Evolutionary conservation across 768 basidiomycete genomes (phyloP), one percentile per base, ranked within the genome.

Genomic region (Royoungia palumana): DNA sequence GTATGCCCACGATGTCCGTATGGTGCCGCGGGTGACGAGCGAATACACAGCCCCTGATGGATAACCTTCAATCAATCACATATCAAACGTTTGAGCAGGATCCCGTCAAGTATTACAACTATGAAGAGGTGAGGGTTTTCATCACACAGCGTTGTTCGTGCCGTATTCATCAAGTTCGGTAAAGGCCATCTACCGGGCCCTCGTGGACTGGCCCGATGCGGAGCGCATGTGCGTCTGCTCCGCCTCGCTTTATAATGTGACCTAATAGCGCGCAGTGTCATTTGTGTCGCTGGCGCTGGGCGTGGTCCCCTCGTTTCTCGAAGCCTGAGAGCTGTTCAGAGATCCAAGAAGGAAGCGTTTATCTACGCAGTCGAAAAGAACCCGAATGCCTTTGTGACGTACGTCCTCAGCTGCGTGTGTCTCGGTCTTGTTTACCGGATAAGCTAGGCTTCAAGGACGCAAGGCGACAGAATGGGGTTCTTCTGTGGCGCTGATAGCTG

Each of bases 51-150:
- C 96, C 96, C 20, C 69, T 99, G 59, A 95, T 95, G 94, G 95
- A 99, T 62, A 94, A 99, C 69, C 70, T 99, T 47, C 91, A 90
- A 62, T 94, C 92, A 58, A 80, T 87, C 55, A 97, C 94, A 11
- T 99, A 99, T 68, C 93, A 98, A 64, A 93, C 91, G 3, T 99
- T 99, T 61, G 96, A 99, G 63, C 83, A 93, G 65, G 96, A 98
- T 72, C 95, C 96, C 4, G 85, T 98, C 51, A 99, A 99, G 68
- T 99, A 99, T 65, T 69, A 78, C 47, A 85, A 91, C 59, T 99
- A 99, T 65, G 96, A 99, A 72, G 89, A 95, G 77, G 90, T 86
- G 41, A 69, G 41, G 44, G 35, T 43, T 21, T 38, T 39, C 25
- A 30, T 50, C 44, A 52, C 51, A 50, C 53, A 43, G 44, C 47